Conservation (phyloP, 805 yeast species). For the Candida sonorensis region DNA sequence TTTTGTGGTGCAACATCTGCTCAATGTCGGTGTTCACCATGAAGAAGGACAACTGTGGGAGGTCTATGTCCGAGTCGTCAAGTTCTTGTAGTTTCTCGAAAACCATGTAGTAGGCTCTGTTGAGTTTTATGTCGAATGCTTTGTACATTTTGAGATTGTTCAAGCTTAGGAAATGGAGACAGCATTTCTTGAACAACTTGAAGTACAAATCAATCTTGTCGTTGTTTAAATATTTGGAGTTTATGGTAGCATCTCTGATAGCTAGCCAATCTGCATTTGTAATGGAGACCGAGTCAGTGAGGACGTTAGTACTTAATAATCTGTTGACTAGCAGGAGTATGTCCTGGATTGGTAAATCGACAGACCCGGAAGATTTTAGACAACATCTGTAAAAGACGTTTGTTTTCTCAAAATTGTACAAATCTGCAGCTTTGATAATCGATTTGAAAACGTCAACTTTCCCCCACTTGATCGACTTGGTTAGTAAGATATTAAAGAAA, state of each 20-base stretch:
- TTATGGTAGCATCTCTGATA: conserved; percentile 68
- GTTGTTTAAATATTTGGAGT: conserved; percentile 28
- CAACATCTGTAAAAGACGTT: conserved; percentile 68
- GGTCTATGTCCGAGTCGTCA: conserved; percentile 29
- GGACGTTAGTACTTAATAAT: conserved; percentile 37
- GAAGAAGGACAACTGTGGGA: conserved; percentile 32
- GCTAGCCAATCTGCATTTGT: conserved; percentile 86
- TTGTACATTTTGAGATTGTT: conserved; percentile 37
- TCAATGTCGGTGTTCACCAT: conserved; percentile 7
- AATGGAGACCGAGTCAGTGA: conserved; percentile 45
- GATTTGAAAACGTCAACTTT: conserved; percentile 59
- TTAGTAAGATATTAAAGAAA: conserved; percentile 71
- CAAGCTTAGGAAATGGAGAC: conserved; percentile 37
- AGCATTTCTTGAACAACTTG: conserved; percentile 43
- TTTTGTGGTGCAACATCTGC: conserved; percentile 7
- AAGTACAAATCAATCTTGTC: conserved; percentile 48
- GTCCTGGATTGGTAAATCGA: conserved; percentile 44
- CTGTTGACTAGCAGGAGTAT: conserved; percentile 32
- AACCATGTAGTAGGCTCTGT: conserved; percentile 30
- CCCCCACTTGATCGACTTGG: conserved; percentile 59
- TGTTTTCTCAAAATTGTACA: conserved; percentile 54
- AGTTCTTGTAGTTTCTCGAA: conserved; percentile 25
- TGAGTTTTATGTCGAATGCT: conserved; percentile 34
- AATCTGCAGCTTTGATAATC: conserved; percentile 50
- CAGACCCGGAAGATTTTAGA: conserved; percentile 63